These are phyloP conservation scores for Fusarium continuum DNA, from an alignment of 2,329 filamentous ascomycete species.

Conservation along the genomic window DNA sequence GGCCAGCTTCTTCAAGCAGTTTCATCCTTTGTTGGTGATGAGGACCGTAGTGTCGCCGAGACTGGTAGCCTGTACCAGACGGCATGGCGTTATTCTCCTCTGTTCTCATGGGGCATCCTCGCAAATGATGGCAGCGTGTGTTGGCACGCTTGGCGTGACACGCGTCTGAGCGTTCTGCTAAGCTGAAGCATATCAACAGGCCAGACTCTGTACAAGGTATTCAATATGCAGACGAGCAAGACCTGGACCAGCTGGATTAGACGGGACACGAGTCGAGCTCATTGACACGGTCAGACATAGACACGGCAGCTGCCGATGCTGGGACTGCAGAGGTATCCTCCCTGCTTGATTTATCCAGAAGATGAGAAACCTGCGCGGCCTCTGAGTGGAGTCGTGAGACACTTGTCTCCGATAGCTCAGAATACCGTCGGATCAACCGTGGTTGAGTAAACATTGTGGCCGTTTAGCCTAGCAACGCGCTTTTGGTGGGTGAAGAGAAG, in stretches of 20 bases:
- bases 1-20: slow-evolving; percentile 3
- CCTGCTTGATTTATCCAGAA: slow-evolving; percentile 29
- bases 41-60: slow-evolving; percentile 26
- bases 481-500: slow-evolving; percentile 6
- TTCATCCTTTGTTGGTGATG: slow-evolving; percentile 11
- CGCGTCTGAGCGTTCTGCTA: not conserved
- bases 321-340: slow-evolving; percentile 28
- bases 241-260: slow-evolving; percentile 16
- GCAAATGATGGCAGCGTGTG: not conserved
- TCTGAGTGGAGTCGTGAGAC: slow-evolving; percentile 40
- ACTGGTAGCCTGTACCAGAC: slow-evolving; percentile 11
- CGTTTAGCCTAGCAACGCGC: slow-evolving; percentile 30
- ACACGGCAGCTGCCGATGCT: slow-evolving; percentile 8
- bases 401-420: slow-evolving; percentile 38
- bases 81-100: not conserved
- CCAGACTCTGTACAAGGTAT: slow-evolving; percentile 15
- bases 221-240: slow-evolving; percentile 3
- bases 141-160: not conserved
- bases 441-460: slow-evolving; percentile 23
- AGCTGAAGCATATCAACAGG: slow-evolving; percentile 14
- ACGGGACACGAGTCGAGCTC: slow-evolving; percentile 13
- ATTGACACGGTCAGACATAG: slow-evolving; percentile 14
- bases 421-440: slow-evolving; percentile 22
- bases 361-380: slow-evolving; percentile 20
- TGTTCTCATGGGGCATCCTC: not conserved